phyloP scores from a whole-genome alignment of 1,139 yeast genomes.

The Neolecta irregularis region DNA sequence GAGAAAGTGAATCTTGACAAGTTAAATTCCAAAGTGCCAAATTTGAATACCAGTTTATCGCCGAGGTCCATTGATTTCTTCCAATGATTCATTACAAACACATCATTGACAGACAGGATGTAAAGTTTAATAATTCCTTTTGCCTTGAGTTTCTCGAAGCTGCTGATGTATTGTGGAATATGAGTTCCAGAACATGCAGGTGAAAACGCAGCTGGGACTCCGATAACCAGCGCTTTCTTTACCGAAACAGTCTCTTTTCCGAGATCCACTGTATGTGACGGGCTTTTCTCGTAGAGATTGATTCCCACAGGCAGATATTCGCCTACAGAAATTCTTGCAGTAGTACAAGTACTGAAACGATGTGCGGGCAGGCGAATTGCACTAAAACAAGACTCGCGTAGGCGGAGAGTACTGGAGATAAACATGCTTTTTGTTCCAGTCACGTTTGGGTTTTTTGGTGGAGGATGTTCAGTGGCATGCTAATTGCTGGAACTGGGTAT shows the following conservation, averaged over 20 bases:
- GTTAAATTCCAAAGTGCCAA: not conserved
- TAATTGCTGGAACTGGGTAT: too few species aligned
- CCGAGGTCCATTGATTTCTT: slow-evolving; percentile 34
- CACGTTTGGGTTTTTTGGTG: too few species aligned
- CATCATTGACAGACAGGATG: slow-evolving; percentile 70
- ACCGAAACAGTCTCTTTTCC: slow-evolving; percentile 84
- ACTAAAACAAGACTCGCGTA: too few species aligned
- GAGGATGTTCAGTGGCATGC: too few species aligned
- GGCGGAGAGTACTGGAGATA: too few species aligned
- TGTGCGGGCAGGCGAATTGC: too few species aligned
- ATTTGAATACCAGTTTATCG: slow-evolving; percentile 14
- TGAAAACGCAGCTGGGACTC: slow-evolving; percentile 79
- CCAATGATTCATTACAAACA: slow-evolving; percentile 78
- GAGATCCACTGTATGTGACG: slow-evolving; percentile 52
- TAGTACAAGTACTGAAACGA: too few species aligned
- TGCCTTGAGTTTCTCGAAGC: slow-evolving; percentile 36
- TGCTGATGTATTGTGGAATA: slow-evolving; percentile 58
- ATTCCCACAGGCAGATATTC: too few species aligned
- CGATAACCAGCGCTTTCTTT: slow-evolving; percentile 71
- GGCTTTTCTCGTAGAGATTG: not conserved
- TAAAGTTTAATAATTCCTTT: slow-evolving; percentile 49
- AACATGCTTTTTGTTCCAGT: too few species aligned
- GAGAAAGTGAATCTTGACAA: slow-evolving; percentile 35
- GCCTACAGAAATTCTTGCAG: too few species aligned
- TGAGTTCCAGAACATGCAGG: slow-evolving; percentile 71